Conservation (phyloP, 257 asterid genomes). For the Apocynum venetum region DNA sequence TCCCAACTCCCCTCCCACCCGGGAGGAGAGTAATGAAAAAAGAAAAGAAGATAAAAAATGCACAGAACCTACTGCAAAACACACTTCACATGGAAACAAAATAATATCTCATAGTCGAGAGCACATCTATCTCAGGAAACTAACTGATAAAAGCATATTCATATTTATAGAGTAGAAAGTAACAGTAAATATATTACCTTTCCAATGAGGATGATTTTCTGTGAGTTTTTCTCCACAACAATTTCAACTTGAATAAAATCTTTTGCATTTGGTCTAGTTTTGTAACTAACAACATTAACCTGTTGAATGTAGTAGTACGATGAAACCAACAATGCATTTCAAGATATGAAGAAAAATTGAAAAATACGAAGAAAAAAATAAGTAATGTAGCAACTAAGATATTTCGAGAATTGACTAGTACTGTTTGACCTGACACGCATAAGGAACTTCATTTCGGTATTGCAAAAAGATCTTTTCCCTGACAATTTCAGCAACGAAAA, state of each 20-base stretch:
- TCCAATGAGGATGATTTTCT: conserved; percentile 88
- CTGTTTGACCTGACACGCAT: conserved; percentile 84
- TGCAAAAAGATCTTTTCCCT: conserved; percentile 94
- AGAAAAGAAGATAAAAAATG: too few relatives aligned
- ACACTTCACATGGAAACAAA: too few relatives aligned
- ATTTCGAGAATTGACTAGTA: conserved; percentile 3
- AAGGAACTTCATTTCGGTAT: conserved; percentile 88
- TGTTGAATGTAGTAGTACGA: conserved; percentile 13
- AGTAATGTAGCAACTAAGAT: not conserved
- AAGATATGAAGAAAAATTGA: not conserved
- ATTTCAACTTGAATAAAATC: conserved; percentile 94
- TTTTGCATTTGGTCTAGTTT: conserved; percentile 80
- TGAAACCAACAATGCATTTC: not conserved
- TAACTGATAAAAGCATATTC: not conserved
- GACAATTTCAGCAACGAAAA: conserved; percentile 88
- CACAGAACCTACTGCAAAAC: too few relatives aligned
- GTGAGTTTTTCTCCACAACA: conserved; percentile 88
- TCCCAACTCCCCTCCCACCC: too few relatives aligned
- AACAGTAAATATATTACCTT: conserved; percentile 41
- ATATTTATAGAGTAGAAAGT: not conserved
- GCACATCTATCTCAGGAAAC: not conserved
- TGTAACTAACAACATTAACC: conserved; percentile 85
- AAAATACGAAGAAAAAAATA: not conserved
- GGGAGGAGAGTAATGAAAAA: too few relatives aligned
- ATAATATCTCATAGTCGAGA: not conserved